Conservation (phyloP, 2,329 filamentous ascomycete species). For the Sclerotinia subarctica region DNA sequence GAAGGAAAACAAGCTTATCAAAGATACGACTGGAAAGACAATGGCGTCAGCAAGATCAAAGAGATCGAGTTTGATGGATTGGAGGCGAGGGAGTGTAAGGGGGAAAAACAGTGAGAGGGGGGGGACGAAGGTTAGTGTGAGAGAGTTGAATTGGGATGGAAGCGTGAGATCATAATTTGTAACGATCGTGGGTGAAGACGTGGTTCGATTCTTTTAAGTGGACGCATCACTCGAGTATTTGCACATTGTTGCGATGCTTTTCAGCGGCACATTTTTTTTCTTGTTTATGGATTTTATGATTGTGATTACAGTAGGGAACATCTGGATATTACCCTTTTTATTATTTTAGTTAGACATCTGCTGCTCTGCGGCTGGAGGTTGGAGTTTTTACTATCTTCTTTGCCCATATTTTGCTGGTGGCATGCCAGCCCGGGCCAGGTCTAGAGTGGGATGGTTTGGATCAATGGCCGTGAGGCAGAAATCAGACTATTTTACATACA, state of each 20-base stretch:
- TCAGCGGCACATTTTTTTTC: constrained; percentile 9
- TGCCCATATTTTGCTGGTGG: constrained; percentile 9
- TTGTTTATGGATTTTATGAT: constrained; percentile 21
- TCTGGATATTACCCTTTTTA: not conserved
- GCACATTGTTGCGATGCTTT: constrained; percentile 13
- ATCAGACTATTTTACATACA: not conserved
- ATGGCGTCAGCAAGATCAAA: constrained; percentile 14
- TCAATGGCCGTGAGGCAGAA: not conserved
- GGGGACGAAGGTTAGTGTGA: constrained; percentile 13
- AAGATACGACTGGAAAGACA: constrained; percentile 19
- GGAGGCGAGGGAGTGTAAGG: constrained; percentile 16
- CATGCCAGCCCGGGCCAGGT: not conserved
- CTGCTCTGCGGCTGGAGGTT: not conserved
- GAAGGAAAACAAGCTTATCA: constrained; percentile 5
- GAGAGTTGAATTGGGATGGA: constrained; percentile 20
- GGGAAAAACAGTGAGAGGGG: constrained; percentile 5
- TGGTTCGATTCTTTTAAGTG: constrained; percentile 6
- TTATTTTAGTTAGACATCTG: not conserved
- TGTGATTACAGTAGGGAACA: constrained; percentile 2
- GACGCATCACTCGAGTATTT: constrained; percentile 6
- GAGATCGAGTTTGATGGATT: constrained; percentile 20
- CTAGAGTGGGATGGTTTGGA: not conserved
- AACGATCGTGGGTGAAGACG: not conserved
- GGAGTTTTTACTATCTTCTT: constrained; percentile 12
- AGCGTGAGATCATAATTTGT: constrained; percentile 18